A percentile compares a stretch with the other conserved stretches of the same genome.
Conservation (phyloP, 2,329 filamentous ascomycete genomes). For the Penicillium aurantiogriseum region DNA sequence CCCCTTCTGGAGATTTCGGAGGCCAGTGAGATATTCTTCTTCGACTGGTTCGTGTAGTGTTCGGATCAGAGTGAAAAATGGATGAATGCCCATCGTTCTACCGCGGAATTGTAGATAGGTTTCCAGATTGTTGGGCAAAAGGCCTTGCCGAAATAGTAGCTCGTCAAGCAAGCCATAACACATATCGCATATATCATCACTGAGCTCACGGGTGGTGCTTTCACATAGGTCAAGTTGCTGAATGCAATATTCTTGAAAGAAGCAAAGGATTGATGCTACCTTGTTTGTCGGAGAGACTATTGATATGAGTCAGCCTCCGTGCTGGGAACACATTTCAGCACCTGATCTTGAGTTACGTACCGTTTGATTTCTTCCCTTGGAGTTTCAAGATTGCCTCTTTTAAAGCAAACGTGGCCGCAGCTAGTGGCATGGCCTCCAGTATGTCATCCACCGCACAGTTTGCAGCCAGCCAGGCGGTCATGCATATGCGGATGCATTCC, state of each 20-base stretch:
- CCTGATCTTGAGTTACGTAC: background rate
- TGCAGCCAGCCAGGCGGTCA: slow-evolving; percentile 4
- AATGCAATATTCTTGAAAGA: background rate
- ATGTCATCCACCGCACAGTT: slow-evolving; percentile 2
- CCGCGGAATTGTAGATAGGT: slow-evolving; percentile 1
- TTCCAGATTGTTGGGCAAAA: background rate
- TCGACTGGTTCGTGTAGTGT: background rate
- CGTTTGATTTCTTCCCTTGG: background rate
- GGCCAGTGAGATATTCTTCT: background rate
- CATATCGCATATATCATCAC: slow-evolving; percentile 3
- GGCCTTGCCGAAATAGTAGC: background rate
- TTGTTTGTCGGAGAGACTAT: background rate
- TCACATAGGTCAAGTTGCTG: background rate
- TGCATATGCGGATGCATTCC: background rate
- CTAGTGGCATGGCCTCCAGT: background rate
- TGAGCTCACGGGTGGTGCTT: background rate
- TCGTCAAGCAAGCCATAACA: background rate
- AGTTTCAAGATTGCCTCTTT: background rate
- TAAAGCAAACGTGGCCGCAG: background rate
- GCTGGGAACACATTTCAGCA: rapidly evolving
- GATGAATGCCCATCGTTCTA: slow-evolving; percentile 2
- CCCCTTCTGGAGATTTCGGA: background rate
- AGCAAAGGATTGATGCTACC: background rate
- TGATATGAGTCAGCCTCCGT: background rate
- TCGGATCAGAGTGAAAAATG: slow-evolving; percentile 5